Conservation (phyloP, 2,329 filamentous ascomycete genomes). For the Lizonia empirigonia region DNA sequence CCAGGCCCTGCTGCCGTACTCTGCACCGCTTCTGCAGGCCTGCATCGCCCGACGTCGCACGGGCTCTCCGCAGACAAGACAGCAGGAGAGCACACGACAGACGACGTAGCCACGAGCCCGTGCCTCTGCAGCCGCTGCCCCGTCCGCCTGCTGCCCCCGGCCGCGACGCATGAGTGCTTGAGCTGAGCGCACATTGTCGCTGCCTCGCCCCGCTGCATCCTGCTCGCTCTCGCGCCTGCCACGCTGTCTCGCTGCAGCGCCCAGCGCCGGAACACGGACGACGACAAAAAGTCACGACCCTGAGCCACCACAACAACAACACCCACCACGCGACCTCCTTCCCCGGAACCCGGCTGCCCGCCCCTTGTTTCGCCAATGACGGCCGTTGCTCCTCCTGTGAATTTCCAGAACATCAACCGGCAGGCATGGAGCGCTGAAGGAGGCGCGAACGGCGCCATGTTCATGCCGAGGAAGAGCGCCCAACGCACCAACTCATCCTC, state of each 20-base stretch:
- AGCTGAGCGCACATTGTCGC: constrained; percentile 16
- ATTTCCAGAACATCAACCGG: constrained; percentile 65
- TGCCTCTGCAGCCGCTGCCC: constrained; percentile 18
- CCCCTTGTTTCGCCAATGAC: constrained; percentile 58
- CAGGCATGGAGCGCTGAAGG: constrained; percentile 67
- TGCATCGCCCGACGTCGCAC: constrained; percentile 38
- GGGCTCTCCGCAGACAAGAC: constrained; percentile 33
- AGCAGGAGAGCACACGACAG: constrained; percentile 41
- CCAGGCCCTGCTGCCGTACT: constrained; percentile 23
- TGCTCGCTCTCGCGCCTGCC: constrained; percentile 29
- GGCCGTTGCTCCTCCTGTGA: constrained; percentile 69
- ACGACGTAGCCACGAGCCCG: constrained; percentile 19
- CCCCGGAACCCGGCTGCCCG: constrained; percentile 26
- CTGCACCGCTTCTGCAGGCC: constrained; percentile 13
- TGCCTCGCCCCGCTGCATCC: constrained; percentile 23
- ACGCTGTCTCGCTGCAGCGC: constrained; percentile 37
- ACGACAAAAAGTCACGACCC: constrained; percentile 34
- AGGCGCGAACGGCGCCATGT: constrained; percentile 72
- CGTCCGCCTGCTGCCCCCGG: constrained; percentile 15
- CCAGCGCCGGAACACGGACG: constrained; percentile 35
- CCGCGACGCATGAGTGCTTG: constrained; percentile 38
- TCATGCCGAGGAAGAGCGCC: constrained; percentile 82
- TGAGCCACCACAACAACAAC: constrained; percentile 13
- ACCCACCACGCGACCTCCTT: constrained; percentile 21
- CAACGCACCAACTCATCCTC: constrained; percentile 91